Evolutionary conservation across 306 rosid species (phyloP).

Genomic region (Sicyos edulis): DNA sequence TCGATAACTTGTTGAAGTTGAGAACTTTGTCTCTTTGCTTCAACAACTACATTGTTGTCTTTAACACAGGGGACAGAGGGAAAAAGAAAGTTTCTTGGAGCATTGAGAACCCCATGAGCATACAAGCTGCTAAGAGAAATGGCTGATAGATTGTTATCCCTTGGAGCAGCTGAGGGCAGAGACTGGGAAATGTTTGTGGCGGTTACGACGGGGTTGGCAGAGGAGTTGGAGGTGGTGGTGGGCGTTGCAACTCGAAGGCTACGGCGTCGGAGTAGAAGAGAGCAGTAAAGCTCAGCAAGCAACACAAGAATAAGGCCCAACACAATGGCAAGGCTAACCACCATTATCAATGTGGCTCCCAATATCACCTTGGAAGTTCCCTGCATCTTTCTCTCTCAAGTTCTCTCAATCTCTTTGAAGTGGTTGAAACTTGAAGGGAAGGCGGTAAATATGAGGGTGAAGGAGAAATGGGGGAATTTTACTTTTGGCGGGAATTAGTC

Average conservation of each 20-base stretch:
- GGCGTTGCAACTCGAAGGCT: constrained; percentile 55
- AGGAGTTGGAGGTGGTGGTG: constrained; percentile 25
- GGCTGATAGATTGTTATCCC: constrained; percentile 18
- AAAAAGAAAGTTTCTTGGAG: constrained; percentile 69
- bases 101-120: constrained; percentile 65
- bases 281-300: constrained; percentile 84
- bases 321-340: constrained; percentile 70
- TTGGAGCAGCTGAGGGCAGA: constrained; percentile 12
- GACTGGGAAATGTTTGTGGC: constrained; percentile 10
- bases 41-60: constrained; percentile 32
- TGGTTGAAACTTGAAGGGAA: not conserved
- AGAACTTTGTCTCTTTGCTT: constrained; percentile 31
- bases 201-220: constrained; percentile 14
- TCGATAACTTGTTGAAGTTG: constrained; percentile 42
- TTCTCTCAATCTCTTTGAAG: constrained; percentile 8
- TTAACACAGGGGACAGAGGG: constrained; percentile 37
- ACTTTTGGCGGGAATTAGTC: constrained; percentile 57
- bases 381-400: constrained; percentile 47
- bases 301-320: constrained; percentile 70
- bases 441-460: constrained; percentile 22
- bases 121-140: constrained; percentile 38
- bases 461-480: not conserved
- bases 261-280: constrained; percentile 77
- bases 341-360: constrained; percentile 83
- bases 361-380: constrained; percentile 76